Conservation (phyloP, 1,284 basidiomycete genomes). For the Ustanciosporium gigantosporum region DNA sequence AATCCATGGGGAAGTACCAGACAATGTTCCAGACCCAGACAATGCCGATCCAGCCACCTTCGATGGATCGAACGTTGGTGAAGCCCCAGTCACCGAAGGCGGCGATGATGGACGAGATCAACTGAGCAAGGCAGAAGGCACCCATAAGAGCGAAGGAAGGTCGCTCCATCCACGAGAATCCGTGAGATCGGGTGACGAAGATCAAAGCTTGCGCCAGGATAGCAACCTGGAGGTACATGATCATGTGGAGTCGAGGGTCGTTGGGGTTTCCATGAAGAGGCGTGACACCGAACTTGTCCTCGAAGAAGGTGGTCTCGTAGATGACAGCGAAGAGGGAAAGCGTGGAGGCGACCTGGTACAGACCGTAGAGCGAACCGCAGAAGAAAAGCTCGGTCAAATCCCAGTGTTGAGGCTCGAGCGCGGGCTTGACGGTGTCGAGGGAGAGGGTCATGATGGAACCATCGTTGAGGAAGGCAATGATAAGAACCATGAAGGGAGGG, state of each 20-base stretch:
- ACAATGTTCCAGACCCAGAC: conserved; percentile 79
- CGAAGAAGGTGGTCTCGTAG: conserved; percentile 86
- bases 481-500: conserved; percentile 98
- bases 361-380: conserved; percentile 89
- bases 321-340: conserved; percentile 72
- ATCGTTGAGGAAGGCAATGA: conserved; percentile 94
- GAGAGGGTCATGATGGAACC: conserved; percentile 98
- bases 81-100: conserved; percentile 71
- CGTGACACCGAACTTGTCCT: conserved; percentile 77
- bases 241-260: conserved; percentile 65
- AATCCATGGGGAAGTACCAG: conserved; percentile 92
- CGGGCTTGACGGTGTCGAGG: conserved; percentile 92
- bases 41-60: conserved; percentile 86
- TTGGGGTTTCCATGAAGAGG: conserved; percentile 62
- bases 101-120: conserved; percentile 92
- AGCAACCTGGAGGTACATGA: conserved; percentile 87
- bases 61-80: conserved; percentile 43
- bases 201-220: conserved; percentile 98
- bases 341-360: conserved; percentile 89
- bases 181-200: conserved; percentile 93
- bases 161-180: conserved; percentile 97
- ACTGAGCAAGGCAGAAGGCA: conserved; percentile 90
- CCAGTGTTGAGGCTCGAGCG: conserved; percentile 84
- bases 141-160: conserved; percentile 84
- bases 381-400: conserved; percentile 94